Percentiles rank a stretch among this genome's conserved stretches.
Evolutionary conservation across 2,329 filamentous ascomycete species (phyloP).

Genomic region (Colletotrichum phormii): DNA sequence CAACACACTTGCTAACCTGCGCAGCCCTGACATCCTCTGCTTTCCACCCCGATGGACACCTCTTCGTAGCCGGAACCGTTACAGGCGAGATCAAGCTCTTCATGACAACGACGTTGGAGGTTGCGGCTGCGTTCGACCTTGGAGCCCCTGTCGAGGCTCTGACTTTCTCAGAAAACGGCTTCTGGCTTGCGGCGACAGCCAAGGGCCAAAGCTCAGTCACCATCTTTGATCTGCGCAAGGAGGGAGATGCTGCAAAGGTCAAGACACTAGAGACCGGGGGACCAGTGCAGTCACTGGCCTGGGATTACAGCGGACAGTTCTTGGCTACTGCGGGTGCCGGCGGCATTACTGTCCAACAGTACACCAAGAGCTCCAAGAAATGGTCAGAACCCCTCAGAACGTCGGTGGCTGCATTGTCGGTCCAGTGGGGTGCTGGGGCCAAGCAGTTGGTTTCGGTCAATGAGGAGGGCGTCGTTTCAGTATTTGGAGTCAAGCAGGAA

Average conservation of each 20-base stretch:
- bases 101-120: constrained; percentile 82
- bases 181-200: constrained; percentile 88
- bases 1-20: constrained; percentile 42
- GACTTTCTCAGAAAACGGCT: constrained; percentile 95
- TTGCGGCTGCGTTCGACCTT: constrained; percentile 79
- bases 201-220: constrained; percentile 83
- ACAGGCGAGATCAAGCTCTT: constrained; percentile 89
- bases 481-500: constrained; percentile 69
- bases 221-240: constrained; percentile 93
- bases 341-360: constrained; percentile 89
- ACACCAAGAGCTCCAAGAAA: constrained; percentile 84
- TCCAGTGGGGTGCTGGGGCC: constrained; percentile 83
- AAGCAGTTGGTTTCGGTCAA: constrained; percentile 81
- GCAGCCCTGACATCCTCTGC: constrained; percentile 79
- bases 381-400: constrained; percentile 90
- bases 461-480: constrained; percentile 78
- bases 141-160: constrained; percentile 79
- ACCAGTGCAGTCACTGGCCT: constrained; percentile 79
- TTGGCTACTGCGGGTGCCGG: constrained; percentile 83
- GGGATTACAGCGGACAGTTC: constrained; percentile 97
- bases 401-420: constrained; percentile 77
- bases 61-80: constrained; percentile 86
- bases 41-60: constrained; percentile 97
- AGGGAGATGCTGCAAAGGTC: constrained; percentile 82
- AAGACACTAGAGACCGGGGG: constrained; percentile 90